phyloP scores from a whole-genome alignment of 495 filamentous ascomycete species.

The Monascus purpureus region DNA sequence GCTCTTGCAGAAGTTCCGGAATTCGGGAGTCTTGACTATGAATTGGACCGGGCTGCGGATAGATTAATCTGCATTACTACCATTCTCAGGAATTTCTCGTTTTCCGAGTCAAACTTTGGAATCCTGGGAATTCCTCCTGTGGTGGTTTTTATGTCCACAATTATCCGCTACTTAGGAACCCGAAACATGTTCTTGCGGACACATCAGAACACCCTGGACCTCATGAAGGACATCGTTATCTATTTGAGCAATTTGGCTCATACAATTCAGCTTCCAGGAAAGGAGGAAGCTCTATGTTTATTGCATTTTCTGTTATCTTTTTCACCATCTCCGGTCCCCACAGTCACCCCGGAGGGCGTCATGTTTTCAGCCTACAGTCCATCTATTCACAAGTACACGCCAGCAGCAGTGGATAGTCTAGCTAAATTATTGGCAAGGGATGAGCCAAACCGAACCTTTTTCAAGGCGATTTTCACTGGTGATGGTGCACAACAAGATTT shows the following conservation, averaged over 20 bases:
- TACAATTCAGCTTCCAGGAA: constrained; percentile 64
- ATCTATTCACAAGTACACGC: constrained; percentile 70
- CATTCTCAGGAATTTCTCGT: constrained; percentile 85
- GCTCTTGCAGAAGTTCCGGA: constrained; percentile 52
- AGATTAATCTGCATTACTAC: constrained; percentile 82
- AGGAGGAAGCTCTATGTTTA: constrained; percentile 76
- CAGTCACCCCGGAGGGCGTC: constrained; percentile 36
- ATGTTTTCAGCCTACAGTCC: constrained; percentile 75
- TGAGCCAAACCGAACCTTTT: constrained; percentile 79
- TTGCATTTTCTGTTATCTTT: constrained; percentile 86
- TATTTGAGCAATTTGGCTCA: constrained; percentile 79
- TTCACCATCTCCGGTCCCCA: constrained; percentile 54
- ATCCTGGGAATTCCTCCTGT: constrained; percentile 59
- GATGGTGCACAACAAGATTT: constrained; percentile 66
- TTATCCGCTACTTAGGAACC: constrained; percentile 79
- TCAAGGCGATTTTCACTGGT: constrained; percentile 61
- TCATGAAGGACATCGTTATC: constrained; percentile 90
- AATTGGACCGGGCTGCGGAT: constrained; percentile 76
- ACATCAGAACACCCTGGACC: constrained; percentile 71
- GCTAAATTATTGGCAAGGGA: constrained; percentile 89
- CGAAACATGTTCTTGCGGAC: constrained; percentile 74
- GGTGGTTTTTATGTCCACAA: constrained; percentile 62
- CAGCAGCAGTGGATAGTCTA: constrained; percentile 73
- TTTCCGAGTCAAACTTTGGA: constrained; percentile 58
- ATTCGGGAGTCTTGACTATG: constrained; percentile 66